phyloP scores from a whole-genome alignment of 208 protist species.

The Trypanosoma conorhini region DNA sequence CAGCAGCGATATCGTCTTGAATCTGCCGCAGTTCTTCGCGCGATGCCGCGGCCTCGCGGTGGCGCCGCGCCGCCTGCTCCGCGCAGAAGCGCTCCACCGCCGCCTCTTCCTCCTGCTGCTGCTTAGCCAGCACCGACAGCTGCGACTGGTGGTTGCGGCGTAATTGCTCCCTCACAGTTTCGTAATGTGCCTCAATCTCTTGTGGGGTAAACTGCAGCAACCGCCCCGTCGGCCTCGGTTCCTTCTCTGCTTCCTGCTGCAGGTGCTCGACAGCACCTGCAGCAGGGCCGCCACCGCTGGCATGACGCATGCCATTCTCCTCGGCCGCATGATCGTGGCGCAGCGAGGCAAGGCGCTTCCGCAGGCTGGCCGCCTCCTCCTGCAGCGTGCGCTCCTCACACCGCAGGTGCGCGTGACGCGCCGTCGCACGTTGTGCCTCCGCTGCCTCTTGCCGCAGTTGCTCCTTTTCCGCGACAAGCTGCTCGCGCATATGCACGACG shows the following conservation, averaged over 20 bases:
- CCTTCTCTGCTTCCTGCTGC: background rate
- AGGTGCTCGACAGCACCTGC: background rate
- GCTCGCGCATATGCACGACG: too few relatives aligned
- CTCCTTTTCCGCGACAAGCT: too few relatives aligned
- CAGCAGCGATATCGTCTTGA: slow-evolving; percentile 1
- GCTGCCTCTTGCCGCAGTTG: too few relatives aligned
- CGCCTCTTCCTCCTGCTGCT: background rate
- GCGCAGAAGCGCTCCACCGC: background rate
- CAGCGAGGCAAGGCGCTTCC: too few relatives aligned
- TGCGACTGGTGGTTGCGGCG: background rate
- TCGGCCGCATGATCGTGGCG: background rate
- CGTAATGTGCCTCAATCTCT: background rate
- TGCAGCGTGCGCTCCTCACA: background rate
- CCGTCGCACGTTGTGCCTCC: background rate
- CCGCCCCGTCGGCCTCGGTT: background rate
- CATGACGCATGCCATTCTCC: background rate
- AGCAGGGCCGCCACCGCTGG: background rate
- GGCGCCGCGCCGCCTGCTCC: background rate
- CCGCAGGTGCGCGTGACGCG: background rate
- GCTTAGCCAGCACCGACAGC: background rate
- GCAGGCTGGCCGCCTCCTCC: background rate
- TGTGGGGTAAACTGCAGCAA: slow-evolving; percentile 4
- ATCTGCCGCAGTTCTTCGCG: background rate
- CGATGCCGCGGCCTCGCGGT: too few relatives aligned
- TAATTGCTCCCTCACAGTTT: background rate